Evolutionary conservation across 2,329 filamentous ascomycete species (phyloP).

Genomic region (Phyllosticta ampelicida): DNA sequence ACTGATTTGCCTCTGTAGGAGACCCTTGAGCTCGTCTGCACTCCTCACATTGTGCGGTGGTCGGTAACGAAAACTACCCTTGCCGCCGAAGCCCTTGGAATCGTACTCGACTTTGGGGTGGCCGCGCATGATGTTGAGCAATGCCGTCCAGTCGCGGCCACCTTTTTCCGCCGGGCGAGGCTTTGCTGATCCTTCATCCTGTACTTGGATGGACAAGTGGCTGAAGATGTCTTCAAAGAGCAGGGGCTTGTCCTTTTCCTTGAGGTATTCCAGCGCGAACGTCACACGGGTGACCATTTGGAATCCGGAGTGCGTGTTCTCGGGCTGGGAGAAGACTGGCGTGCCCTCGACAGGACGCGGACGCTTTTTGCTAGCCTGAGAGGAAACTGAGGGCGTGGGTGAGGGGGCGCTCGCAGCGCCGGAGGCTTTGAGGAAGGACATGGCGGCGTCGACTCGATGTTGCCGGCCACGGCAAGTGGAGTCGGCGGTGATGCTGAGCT

Average conservation of each 20-base stretch:
- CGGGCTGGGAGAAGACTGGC: constrained; percentile 63
- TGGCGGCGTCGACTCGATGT: constrained; percentile 13
- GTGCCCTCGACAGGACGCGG: constrained; percentile 47
- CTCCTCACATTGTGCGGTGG: constrained; percentile 76
- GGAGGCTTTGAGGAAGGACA: constrained; percentile 26
- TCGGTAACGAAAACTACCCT: constrained; percentile 70
- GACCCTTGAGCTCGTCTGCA: constrained; percentile 64
- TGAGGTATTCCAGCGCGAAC: constrained; percentile 76
- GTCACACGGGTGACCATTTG: constrained; percentile 81
- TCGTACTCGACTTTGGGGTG: constrained; percentile 53
- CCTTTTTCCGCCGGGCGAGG: constrained; percentile 33
- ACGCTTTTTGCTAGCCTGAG: constrained; percentile 34
- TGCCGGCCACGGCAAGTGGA: not conserved
- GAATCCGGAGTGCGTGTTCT: constrained; percentile 62
- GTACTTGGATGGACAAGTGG: constrained; percentile 62
- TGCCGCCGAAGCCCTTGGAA: constrained; percentile 50
- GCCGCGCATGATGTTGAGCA: constrained; percentile 57
- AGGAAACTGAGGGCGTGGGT: constrained; percentile 42
- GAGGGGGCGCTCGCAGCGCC: constrained; percentile 43
- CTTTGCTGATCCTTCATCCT: constrained; percentile 39
- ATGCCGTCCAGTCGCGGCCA: constrained; percentile 16
- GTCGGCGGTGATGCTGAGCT: not conserved
- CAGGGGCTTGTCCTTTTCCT: constrained; percentile 29
- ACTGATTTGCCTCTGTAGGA: constrained; percentile 71
- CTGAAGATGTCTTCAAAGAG: constrained; percentile 66